Base-by-base conservation (phyloP, 768 basidiomycete genomes). In the Imleria badia region DNA sequence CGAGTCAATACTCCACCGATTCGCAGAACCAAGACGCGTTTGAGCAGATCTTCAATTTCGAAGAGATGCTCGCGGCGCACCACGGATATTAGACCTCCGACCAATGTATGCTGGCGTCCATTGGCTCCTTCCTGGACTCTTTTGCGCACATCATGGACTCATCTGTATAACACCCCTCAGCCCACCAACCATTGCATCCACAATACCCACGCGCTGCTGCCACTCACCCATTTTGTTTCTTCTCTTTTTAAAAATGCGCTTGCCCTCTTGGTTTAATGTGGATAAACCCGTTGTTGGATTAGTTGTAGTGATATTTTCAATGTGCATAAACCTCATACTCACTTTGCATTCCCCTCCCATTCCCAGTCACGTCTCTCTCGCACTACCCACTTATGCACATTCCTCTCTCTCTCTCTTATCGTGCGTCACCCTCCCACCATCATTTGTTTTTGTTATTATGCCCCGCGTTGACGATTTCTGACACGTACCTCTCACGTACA, bases 31-130 rank as follows among this genome's bases (percentile, higher is more conserved):
- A 65, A 34, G 73, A 76, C 59, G 58, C 64, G 40, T 76, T 72
- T 54, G 66, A 71, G 58, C 69, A 68, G 48, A 54, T 75, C 34
- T 76, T 75, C 64, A 58, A 72, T 34, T 69, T 73, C 51, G 73
- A 73, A 4, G 62, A 61, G 59, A 72, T 74, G 73, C 70, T 71
- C 41, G 58, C 60, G 14, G 57, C 57, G 34, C 65, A 63, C 51
- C 66, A 70, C 54, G 71, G 69, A 51, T 71, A 67, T 56, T 71
- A 72, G 66, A 59, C 48, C 48, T 47, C 45, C 34, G 38, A 57
- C 69, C 71, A 70, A 71, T 71, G 69, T 48, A 71, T 72, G 69
- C 69, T 65, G 69, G 69, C 71, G 63, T 71, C 56, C 65, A 66
- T 68, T 68, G 70, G 66, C 67, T 52, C 48, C 59, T 39, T 57